Conservation (phyloP, 2,329 filamentous ascomycete genomes). For the Ophiostoma novo-ulmi region DNA sequence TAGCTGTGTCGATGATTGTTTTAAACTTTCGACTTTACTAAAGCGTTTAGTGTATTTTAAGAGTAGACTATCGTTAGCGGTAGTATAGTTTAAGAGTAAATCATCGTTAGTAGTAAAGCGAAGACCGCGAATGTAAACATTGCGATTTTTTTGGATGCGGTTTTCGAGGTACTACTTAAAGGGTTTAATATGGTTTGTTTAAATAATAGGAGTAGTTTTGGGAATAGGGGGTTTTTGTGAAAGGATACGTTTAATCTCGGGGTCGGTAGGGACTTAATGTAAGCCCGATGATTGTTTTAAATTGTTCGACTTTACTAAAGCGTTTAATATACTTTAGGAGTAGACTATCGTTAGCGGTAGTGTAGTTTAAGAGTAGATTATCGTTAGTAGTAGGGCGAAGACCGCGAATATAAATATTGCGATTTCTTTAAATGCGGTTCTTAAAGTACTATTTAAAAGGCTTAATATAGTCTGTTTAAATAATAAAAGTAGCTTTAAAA, state of each 20-base stretch:
- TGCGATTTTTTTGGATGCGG: slow-evolving; percentile 83
- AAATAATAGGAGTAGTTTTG: too few species aligned
- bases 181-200: too few species aligned
- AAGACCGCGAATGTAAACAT: slow-evolving; percentile 95
- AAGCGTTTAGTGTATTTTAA: too few species aligned
- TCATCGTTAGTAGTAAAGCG: slow-evolving; percentile 63
- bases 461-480: slow-evolving; percentile 80
- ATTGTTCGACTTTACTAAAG: slow-evolving; percentile 91
- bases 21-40: slow-evolving; percentile 91
- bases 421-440: slow-evolving; percentile 85
- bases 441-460: slow-evolving; percentile 90
- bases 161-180: slow-evolving; percentile 94
- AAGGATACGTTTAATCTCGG: too few species aligned
- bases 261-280: too few species aligned
- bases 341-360: too few species aligned
- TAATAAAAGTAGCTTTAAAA: slow-evolving; percentile 81
- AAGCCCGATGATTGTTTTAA: slow-evolving; percentile 98
- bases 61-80: too few species aligned
- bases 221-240: too few species aligned
- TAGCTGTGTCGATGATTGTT: slow-evolving; percentile 93
- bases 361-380: slow-evolving; percentile 72
- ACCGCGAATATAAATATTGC: slow-evolving; percentile 96
- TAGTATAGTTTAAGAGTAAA: slow-evolving; percentile 53
- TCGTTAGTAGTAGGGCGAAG: slow-evolving; percentile 94
- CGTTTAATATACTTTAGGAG: slow-evolving; percentile 84